phyloP scores from a whole-genome alignment of 176 grass and related monocot species.

The Avena atlantica region DNA sequence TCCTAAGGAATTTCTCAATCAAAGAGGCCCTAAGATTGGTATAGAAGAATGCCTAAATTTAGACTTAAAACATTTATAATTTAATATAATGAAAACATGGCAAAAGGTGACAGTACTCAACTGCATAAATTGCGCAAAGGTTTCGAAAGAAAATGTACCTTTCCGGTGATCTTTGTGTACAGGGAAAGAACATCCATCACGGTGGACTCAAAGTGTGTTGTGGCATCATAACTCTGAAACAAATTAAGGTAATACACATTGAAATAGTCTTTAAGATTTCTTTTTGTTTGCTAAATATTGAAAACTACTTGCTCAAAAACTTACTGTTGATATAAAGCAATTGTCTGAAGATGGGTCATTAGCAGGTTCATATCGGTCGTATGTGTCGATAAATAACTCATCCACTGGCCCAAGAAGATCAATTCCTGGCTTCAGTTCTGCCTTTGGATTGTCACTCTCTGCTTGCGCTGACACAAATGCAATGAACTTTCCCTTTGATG shows the following conservation, averaged over 20 bases:
- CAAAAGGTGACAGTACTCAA: not conserved
- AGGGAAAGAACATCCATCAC: constrained; percentile 86
- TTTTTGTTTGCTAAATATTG: constrained; percentile 2
- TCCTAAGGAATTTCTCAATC: not conserved
- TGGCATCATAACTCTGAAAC: constrained; percentile 90
- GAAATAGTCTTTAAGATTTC: not conserved
- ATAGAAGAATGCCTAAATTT: not conserved
- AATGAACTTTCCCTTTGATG: constrained; percentile 91
- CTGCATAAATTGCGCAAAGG: not conserved
- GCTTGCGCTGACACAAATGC: constrained; percentile 94
- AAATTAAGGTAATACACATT: not conserved
- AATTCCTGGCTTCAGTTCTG: constrained; percentile 79
- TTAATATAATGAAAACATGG: not conserved
- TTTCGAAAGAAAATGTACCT: constrained; percentile 59
- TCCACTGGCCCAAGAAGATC: constrained; percentile 84
- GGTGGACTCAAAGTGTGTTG: constrained; percentile 95
- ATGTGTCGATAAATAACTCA: constrained; percentile 82
- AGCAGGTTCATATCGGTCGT: constrained; percentile 78
- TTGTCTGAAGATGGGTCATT: constrained; percentile 78
- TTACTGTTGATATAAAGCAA: constrained; percentile 89
- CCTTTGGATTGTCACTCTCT: constrained; percentile 73
- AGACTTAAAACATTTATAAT: not conserved
- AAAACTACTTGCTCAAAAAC: constrained; percentile 27
- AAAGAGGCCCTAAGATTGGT: not conserved
- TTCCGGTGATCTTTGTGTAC: constrained; percentile 84